Conservation (phyloP, 805 yeast genomes). For the Ogataea trehaloabstinens region DNA sequence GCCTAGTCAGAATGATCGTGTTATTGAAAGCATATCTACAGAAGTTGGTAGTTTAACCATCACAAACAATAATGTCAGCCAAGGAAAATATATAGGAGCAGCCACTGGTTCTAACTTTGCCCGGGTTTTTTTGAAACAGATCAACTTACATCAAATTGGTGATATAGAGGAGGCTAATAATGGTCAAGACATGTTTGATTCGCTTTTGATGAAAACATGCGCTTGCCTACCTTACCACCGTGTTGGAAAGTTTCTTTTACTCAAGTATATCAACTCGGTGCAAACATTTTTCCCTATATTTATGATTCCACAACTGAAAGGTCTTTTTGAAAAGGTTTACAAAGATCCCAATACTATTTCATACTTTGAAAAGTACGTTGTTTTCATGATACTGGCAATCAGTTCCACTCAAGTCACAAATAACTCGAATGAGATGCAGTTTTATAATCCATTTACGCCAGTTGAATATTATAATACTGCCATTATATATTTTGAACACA, state of each 20-base stretch:
- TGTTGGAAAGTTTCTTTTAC: conserved; percentile 12
- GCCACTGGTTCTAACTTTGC: conserved; percentile 28
- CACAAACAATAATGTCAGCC: conserved; percentile 8
- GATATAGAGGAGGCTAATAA: conserved; percentile 4
- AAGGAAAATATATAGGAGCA: conserved; percentile 27
- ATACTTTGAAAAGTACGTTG: conserved; percentile 19
- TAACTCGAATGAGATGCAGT: conserved; percentile 3
- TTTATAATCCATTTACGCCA: conserved; percentile 19
- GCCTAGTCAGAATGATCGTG: conserved; percentile 8
- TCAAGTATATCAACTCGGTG: conserved; percentile 17
- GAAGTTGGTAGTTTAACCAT: conserved; percentile 26
- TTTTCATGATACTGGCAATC: conserved; percentile 24
- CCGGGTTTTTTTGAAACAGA: conserved; percentile 19
- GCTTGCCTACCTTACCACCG: conserved; percentile 21
- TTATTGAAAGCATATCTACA: conserved; percentile 24
- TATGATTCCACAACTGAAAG: conserved; percentile 13
- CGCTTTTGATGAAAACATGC: conserved; percentile 16
- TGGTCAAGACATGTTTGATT: conserved; percentile 19
- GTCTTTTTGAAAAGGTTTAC: conserved; percentile 11
- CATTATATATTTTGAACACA: conserved; percentile 21
- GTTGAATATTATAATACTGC: conserved; percentile 25
- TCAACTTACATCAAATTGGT: conserved; percentile 16
- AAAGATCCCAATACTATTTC: conserved; percentile 13
- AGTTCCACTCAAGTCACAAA: conserved; percentile 10
- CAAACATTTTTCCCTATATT: conserved; percentile 22